A percentile compares a stretch with the other conserved stretches of the same genome.
Conservation (phyloP, 192 early-diverging fungal genomes). For the Entophlyctis luteolus region DNA sequence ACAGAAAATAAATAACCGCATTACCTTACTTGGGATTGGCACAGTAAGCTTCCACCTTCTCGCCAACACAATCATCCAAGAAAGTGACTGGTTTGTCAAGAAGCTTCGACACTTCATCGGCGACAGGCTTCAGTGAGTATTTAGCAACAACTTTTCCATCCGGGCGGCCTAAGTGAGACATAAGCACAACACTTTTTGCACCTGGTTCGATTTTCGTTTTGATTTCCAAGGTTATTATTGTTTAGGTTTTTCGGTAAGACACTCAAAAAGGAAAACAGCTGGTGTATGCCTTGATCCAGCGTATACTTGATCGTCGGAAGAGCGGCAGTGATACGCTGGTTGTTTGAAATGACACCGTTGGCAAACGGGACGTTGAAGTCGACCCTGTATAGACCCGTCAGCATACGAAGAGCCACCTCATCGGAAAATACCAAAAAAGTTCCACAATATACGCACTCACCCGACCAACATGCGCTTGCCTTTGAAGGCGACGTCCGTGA, state of each 20-base stretch:
- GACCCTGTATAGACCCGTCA: too few relatives aligned
- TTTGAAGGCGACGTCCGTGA: slow-evolving; percentile 77
- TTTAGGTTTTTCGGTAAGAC: too few relatives aligned
- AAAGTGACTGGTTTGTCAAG: slow-evolving; percentile 82
- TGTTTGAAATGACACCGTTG: slow-evolving; percentile 89
- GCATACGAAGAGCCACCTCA: too few relatives aligned
- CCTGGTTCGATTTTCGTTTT: too few relatives aligned
- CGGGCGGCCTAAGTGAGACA: slow-evolving; percentile 96
- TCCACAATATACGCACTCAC: too few relatives aligned
- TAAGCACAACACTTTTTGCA: slow-evolving; percentile 85
- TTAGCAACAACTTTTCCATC: slow-evolving; percentile 84
- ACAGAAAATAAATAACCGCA: slow-evolving; percentile 83
- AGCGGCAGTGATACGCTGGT: slow-evolving; percentile 91
- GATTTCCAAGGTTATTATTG: too few relatives aligned
- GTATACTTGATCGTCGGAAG: slow-evolving; percentile 91
- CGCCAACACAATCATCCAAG: slow-evolving; percentile 90
- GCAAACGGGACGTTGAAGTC: slow-evolving; percentile 99
- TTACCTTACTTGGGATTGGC: slow-evolving; percentile 61
- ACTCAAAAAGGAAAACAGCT: too few relatives aligned
- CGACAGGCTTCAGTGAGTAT: slow-evolving; percentile 89
- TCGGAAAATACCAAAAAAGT: too few relatives aligned
- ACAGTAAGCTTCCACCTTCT: slow-evolving; percentile 75
- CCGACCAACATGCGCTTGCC: slow-evolving; percentile 89
- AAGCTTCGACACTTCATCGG: slow-evolving; percentile 73
- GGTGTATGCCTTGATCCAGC: slow-evolving; percentile 74